Evolutionary conservation across 805 yeast species (phyloP).

Genomic region (Yarrowia phangngaensis): DNA sequence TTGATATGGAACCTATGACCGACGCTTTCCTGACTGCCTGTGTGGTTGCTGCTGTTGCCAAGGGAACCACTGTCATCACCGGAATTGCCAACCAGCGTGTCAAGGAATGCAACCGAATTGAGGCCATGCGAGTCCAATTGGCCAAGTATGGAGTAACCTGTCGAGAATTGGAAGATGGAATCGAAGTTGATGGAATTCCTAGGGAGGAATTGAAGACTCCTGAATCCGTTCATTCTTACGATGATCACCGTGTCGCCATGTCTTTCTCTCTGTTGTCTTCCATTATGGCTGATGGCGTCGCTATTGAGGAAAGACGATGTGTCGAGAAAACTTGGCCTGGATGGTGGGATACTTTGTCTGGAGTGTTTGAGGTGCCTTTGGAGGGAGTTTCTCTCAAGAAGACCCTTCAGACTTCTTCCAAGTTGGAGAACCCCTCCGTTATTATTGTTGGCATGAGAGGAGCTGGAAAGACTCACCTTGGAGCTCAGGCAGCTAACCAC

Average conservation of each 20-base stretch:
- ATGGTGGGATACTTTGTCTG: conserved; percentile 94
- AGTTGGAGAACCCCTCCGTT: conserved; percentile 49
- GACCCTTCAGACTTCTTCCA: conserved; percentile 33
- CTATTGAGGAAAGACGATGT: conserved; percentile 80
- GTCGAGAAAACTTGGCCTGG: conserved; percentile 99
- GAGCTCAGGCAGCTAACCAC: conserved; percentile 69
- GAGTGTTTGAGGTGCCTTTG: conserved; percentile 57
- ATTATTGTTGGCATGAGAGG: conserved; percentile 96
- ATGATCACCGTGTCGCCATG: conserved; percentile 98
- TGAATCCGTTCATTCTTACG: conserved; percentile 72
- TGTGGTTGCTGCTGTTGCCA: conserved; percentile 93
- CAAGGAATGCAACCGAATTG: conserved; percentile 93
- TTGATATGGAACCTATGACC: conserved; percentile 99
- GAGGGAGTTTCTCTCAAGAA: conserved; percentile 50
- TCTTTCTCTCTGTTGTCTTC: conserved; percentile 87
- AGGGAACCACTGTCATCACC: conserved; percentile 66
- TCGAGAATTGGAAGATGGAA: conserved; percentile 86
- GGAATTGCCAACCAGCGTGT: conserved; percentile 99
- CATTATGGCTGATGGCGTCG: conserved; percentile 56
- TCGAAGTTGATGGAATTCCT: conserved; percentile 71
- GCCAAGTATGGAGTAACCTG: conserved; percentile 87
- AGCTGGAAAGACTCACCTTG: conserved; percentile 87
- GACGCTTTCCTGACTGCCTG: conserved; percentile 97
- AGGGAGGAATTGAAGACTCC: conserved; percentile 50
- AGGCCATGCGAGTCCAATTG: conserved; percentile 86